Conservation (phyloP, 345 rosid species). For the Syzygium aromaticum region DNA sequence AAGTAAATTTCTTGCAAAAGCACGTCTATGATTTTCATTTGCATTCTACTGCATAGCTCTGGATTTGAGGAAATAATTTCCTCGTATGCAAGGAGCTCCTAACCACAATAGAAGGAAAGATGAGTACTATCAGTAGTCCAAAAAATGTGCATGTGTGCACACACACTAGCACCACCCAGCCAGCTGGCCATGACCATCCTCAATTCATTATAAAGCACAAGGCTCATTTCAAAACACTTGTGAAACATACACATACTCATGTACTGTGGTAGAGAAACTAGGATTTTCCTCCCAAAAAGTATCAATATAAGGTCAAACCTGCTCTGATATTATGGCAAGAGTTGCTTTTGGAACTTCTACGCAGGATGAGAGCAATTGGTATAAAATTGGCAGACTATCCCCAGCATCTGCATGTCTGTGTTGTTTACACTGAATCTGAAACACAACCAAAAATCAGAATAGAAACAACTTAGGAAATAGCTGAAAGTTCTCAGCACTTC, state of each 20-base stretch:
- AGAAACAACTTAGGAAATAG: constrained; percentile 5
- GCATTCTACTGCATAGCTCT: constrained; percentile 47
- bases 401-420: constrained; percentile 22
- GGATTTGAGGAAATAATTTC: constrained; percentile 36
- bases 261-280: neutral
- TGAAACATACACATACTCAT: neutral
- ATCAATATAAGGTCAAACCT: constrained; percentile 41
- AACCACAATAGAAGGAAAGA: constrained; percentile 7
- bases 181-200: neutral
- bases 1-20: constrained; percentile 47
- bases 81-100: constrained; percentile 80
- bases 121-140: neutral
- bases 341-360: constrained; percentile 25
- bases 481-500: constrained; percentile 7
- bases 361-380: constrained; percentile 44
- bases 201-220: neutral
- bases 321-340: constrained; percentile 58
- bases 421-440: constrained; percentile 50
- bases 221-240: neutral
- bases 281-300: neutral
- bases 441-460: constrained; percentile 22
- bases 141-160: too few species aligned
- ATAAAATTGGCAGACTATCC: constrained; percentile 33
- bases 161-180: too few species aligned
- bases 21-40: constrained; percentile 32